A percentile compares a stretch with the other conserved stretches of the same genome.
Conservation (phyloP, 495 filamentous ascomycete species). For the Penicillium odoratum region DNA sequence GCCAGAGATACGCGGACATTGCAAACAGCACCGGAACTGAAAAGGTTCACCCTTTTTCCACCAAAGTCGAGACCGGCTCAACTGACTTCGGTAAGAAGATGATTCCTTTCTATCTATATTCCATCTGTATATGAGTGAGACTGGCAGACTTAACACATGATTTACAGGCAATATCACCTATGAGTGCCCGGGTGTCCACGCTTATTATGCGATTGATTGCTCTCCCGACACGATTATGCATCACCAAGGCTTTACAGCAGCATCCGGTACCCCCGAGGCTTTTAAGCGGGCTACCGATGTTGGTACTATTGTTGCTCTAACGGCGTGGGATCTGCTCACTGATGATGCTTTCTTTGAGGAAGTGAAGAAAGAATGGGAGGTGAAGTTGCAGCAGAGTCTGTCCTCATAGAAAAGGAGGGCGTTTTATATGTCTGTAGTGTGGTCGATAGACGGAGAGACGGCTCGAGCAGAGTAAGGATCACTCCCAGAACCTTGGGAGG, state of each 20-base stretch:
- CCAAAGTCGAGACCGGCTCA: background rate
- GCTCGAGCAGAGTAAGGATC: no score
- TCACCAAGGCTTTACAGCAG: background rate
- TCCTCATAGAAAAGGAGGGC: no score
- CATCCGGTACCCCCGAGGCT: background rate
- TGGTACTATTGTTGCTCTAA: background rate
- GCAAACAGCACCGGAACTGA: background rate
- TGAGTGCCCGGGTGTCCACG: background rate
- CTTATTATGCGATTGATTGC: background rate
- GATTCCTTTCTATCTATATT: background rate
- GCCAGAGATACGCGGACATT: background rate
- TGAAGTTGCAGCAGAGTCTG: no score
- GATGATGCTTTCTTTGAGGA: background rate
- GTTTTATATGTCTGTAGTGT: no score
- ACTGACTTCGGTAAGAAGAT: background rate
- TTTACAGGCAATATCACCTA: background rate
- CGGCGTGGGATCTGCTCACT: background rate
- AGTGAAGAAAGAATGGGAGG: background rate
- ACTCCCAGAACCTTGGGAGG: no score
- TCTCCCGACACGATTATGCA: background rate
- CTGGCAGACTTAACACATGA: no score
- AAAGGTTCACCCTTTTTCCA: background rate
- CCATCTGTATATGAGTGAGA: no score
- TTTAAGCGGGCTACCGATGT: background rate
- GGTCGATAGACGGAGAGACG: no score